These are phyloP conservation scores for Colletotrichum tropicale DNA, from an alignment of 2,329 filamentous ascomycete species.

Conservation along the genomic window DNA sequence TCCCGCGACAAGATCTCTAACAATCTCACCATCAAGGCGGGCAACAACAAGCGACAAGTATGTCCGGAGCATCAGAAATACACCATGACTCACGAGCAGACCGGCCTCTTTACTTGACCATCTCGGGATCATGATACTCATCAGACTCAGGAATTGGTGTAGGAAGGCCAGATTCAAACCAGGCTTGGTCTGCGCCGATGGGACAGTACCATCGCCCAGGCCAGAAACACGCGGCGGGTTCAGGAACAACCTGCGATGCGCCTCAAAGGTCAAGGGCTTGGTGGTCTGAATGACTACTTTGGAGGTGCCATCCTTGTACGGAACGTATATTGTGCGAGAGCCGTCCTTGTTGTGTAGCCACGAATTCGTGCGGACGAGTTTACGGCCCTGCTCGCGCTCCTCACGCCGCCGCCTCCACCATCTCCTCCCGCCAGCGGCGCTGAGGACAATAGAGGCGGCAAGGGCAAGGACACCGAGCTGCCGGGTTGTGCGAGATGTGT, in stretches of 20 bases:
- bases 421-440: constrained; percentile 78
- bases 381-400: constrained; percentile 82
- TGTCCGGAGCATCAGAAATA: constrained; percentile 89
- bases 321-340: constrained; percentile 92
- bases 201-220: constrained; percentile 75
- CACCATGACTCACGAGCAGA: constrained; percentile 83
- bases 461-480: constrained; percentile 79
- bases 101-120: constrained; percentile 97
- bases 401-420: constrained; percentile 76
- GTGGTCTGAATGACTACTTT: constrained; percentile 92
- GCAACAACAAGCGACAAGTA: constrained; percentile 95
- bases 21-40: constrained; percentile 92
- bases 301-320: constrained; percentile 84
- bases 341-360: constrained; percentile 94
- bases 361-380: constrained; percentile 87
- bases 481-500: constrained; percentile 72
- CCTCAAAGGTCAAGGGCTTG: constrained; percentile 93
- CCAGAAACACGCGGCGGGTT: constrained; percentile 87
- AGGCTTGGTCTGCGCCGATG: constrained; percentile 88
- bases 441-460: constrained; percentile 76
- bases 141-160: constrained; percentile 92
- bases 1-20: constrained; percentile 93
- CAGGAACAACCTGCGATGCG: constrained; percentile 89
- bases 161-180: constrained; percentile 94
- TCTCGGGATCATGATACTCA: constrained; percentile 97